phyloP scores from a whole-genome alignment of 305 asterid species.

The Solanum hybrid region DNA sequence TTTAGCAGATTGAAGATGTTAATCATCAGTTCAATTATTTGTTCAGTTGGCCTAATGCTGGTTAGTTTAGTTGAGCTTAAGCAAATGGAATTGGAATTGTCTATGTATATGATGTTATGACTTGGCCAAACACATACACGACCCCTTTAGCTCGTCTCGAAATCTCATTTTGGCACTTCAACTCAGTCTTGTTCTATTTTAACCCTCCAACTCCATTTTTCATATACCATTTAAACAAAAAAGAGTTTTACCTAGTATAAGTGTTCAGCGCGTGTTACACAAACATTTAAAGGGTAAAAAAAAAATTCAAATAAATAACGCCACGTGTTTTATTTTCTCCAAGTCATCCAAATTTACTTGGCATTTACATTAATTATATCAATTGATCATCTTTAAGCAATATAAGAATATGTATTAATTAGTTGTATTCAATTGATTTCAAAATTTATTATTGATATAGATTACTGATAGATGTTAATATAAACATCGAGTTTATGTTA shows the following conservation, averaged over 20 bases:
- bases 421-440: not conserved
- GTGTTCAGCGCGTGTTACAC: not conserved
- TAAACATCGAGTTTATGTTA: not conserved
- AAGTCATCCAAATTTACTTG: not conserved
- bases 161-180: not conserved
- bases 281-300: not conserved
- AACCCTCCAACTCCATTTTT: not conserved
- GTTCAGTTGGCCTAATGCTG: not conserved
- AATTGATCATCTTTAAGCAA: not conserved
- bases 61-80: not conserved
- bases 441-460: not conserved
- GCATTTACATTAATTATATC: not conserved
- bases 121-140: not conserved
- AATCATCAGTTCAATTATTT: not conserved
- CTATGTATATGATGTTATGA: not conserved
- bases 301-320: not conserved
- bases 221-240: not conserved
- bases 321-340: not conserved
- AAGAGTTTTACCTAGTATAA: not conserved
- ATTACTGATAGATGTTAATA: not conserved
- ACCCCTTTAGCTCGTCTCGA: not conserved
- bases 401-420: not conserved
- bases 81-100: not conserved
- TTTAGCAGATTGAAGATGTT: not conserved
- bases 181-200: not conserved